A percentile compares a stretch with the other conserved stretches of the same genome.
Evolutionary conservation across 805 yeast species (phyloP).

Genomic region (Candida ipomoeae): DNA sequence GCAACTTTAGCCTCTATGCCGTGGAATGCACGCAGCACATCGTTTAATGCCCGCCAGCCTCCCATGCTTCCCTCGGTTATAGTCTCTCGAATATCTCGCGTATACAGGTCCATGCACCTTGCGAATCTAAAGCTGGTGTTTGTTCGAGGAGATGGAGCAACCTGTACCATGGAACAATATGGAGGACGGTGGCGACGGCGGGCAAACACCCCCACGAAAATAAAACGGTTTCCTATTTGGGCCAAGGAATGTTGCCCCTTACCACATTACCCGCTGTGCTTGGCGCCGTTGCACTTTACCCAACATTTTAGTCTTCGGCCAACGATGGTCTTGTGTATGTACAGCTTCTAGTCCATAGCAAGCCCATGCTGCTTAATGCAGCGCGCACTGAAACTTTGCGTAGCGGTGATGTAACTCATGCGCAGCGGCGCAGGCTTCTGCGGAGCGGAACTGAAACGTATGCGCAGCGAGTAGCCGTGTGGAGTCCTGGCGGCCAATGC

Average conservation of each 20-base stretch:
- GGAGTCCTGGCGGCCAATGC: too few relatives aligned
- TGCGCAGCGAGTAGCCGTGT: too few relatives aligned
- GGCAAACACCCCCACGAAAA: neutral
- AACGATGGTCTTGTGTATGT: neutral
- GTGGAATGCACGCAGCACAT: neutral
- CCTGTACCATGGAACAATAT: too few relatives aligned
- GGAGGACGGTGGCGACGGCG: neutral
- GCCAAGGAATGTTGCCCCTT: neutral
- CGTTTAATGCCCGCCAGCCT: neutral
- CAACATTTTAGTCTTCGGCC: conserved; percentile 1
- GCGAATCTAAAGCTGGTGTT: neutral
- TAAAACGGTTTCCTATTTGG: too few relatives aligned
- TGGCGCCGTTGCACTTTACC: neutral
- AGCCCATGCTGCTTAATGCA: neutral
- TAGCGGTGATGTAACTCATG: neutral
- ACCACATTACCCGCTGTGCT: neutral
- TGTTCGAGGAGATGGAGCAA: neutral
- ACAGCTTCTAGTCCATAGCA: neutral
- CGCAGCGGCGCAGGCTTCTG: neutral
- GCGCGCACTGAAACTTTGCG: neutral
- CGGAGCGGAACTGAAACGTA: too few relatives aligned
- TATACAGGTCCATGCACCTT: neutral
- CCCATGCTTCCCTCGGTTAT: conserved; percentile 1
- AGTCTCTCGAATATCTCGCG: conserved; percentile 2
- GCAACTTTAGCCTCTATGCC: neutral